Percentiles rank a stretch among this genome's conserved stretches.
These are phyloP conservation scores for Alisma plantagoaquatica DNA, from an alignment of 106 monocot genomes.

Conservation along the genomic window DNA sequence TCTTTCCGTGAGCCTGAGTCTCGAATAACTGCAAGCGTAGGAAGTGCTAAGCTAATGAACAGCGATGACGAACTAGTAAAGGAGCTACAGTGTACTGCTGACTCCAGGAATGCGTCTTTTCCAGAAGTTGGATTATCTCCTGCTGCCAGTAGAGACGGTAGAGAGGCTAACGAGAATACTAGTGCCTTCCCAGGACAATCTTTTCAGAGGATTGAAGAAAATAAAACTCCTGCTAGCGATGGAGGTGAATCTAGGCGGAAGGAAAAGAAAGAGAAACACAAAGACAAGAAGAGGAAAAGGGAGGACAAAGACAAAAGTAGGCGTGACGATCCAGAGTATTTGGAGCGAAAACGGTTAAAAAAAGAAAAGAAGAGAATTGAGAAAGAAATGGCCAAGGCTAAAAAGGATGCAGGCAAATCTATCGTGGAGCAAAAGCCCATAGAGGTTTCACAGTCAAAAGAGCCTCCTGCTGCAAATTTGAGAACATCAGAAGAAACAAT, in stretches of 20 bases:
- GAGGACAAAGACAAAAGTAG: conserved; percentile 21
- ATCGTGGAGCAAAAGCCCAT: background rate
- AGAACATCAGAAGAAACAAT: conserved; percentile 4
- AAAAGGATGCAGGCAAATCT: background rate
- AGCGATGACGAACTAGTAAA: conserved; percentile 30
- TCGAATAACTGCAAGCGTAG: conserved; percentile 46
- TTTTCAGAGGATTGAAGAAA: conserved; percentile 8
- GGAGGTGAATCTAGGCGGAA: conserved; percentile 26
- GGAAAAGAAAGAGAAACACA: conserved; percentile 47
- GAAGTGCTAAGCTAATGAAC: conserved; percentile 41
- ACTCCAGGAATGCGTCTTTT: conserved; percentile 30
- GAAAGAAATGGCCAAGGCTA: conserved; percentile 45
- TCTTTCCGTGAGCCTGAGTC: conserved; percentile 48
- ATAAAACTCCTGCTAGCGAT: conserved; percentile 1
- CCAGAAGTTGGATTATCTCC: conserved; percentile 16
- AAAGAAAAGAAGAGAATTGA: conserved; percentile 71
- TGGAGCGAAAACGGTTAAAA: conserved; percentile 79
- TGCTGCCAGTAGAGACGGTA: background rate
- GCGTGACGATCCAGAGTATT: conserved; percentile 54
- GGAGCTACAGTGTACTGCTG: conserved; percentile 80
- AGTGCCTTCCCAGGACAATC: background rate
- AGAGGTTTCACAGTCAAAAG: background rate
- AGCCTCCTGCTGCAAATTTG: background rate
- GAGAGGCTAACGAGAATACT: background rate
- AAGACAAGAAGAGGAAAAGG: conserved; percentile 36